phyloP scores from a whole-genome alignment of 1,284 basidiomycete species.

The Mycosarcoma mackinlayi region DNA sequence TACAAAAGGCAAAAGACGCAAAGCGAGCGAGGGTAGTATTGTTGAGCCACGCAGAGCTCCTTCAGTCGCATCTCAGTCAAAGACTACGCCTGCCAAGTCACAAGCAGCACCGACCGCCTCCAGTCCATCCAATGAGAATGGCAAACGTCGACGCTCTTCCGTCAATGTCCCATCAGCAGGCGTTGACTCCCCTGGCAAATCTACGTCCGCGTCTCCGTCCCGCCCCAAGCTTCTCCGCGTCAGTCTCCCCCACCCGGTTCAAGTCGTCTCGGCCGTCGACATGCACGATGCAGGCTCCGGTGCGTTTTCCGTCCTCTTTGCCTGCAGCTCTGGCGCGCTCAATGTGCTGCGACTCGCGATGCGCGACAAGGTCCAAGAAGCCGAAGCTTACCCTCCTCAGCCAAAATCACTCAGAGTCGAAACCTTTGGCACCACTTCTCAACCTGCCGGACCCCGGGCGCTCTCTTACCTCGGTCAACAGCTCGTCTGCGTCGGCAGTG shows the following conservation, averaged over 20 bases:
- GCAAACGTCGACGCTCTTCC: constrained; percentile 53
- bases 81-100: constrained; percentile 4
- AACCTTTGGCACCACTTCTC: constrained; percentile 42
- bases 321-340: constrained; percentile 36
- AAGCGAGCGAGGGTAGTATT: constrained; percentile 39
- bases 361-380: constrained; percentile 3
- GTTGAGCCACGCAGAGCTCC: constrained; percentile 23
- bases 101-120: constrained; percentile 7
- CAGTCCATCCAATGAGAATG: constrained; percentile 47
- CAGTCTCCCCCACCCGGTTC: constrained; percentile 45
- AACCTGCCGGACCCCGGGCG: constrained; percentile 48
- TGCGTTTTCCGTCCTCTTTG: constrained; percentile 46
- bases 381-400: constrained; percentile 2
- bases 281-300: constrained; percentile 15
- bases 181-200: constrained; percentile 14
- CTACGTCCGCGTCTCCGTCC: constrained; percentile 1
- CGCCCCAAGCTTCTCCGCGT: constrained; percentile 40
- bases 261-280: constrained; percentile 47
- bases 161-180: constrained; percentile 10
- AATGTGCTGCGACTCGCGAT: constrained; percentile 43
- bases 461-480: constrained; percentile 58
- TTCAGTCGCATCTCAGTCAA: constrained; percentile 9
- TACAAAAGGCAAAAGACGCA: constrained; percentile 51
- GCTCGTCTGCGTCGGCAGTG: constrained; percentile 54
- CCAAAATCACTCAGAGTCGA: constrained; percentile 35